Conservation (phyloP, 1,284 basidiomycete species). For the Ustilago shanxiensis region DNA sequence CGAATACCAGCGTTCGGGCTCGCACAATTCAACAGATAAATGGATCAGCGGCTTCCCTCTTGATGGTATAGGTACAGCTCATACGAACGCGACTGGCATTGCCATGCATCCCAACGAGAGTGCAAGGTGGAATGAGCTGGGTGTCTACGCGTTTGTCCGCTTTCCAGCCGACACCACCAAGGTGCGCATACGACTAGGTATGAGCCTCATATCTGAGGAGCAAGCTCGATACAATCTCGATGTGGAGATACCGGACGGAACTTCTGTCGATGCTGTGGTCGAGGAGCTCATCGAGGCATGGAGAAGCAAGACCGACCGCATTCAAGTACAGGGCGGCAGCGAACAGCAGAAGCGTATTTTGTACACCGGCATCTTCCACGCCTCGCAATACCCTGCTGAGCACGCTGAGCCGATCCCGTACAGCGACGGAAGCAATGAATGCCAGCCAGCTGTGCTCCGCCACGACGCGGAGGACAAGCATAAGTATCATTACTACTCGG, state of each 20-base stretch:
- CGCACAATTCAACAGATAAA: neutral
- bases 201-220: constrained; percentile 82
- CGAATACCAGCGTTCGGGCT: constrained; percentile 67
- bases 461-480: constrained; percentile 20
- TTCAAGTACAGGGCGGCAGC: constrained; percentile 76
- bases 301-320: constrained; percentile 79
- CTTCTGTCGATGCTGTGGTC: constrained; percentile 77
- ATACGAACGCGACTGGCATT: constrained; percentile 72
- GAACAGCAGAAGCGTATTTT: constrained; percentile 76
- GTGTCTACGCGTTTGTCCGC: constrained; percentile 76
- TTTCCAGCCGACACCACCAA: constrained; percentile 72
- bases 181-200: constrained; percentile 79
- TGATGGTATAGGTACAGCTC: constrained; percentile 35
- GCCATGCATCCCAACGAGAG: constrained; percentile 65
- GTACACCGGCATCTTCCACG: constrained; percentile 68
- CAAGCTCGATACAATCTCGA: constrained; percentile 81
- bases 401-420: constrained; percentile 74
- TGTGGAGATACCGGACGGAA: constrained; percentile 71
- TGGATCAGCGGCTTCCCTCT: constrained; percentile 24
- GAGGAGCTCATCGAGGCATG: constrained; percentile 76
- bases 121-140: constrained; percentile 70
- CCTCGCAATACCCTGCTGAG: constrained; percentile 81
- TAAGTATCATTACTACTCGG: constrained; percentile 78
- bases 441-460: neutral
- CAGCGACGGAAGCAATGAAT: constrained; percentile 56